Conservation (phyloP, 163 green algal species). For the Smithsoniella earleae region DNA sequence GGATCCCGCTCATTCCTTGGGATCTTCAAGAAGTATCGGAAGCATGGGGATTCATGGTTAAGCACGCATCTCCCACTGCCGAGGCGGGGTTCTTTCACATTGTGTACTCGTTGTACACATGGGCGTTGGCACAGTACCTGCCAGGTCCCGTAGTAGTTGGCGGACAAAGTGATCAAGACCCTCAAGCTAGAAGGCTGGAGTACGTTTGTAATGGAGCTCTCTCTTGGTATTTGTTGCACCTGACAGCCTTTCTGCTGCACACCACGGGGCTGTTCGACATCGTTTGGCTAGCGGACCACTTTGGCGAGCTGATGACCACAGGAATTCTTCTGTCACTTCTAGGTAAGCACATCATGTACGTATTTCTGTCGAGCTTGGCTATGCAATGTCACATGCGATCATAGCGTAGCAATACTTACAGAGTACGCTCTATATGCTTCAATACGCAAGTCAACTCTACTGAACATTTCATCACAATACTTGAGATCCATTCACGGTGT, state of each 20-base stretch:
- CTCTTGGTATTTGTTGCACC: neutral
- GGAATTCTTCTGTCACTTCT: no score
- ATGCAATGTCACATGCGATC: no score
- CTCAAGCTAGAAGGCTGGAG: neutral
- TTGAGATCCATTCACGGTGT: no score
- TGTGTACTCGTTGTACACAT: neutral
- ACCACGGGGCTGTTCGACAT: neutral
- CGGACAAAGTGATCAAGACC: neutral
- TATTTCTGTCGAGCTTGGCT: no score
- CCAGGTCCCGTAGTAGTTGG: neutral
- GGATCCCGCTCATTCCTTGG: neutral
- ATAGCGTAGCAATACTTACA: no score
- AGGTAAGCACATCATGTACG: no score
- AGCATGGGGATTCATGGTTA: neutral
- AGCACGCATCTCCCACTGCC: neutral
- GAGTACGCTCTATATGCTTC: no score
- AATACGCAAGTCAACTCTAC: no score
- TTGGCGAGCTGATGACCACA: neutral
- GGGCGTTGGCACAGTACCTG: slow-evolving; percentile 1
- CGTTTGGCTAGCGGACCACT: neutral
- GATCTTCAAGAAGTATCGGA: neutral
- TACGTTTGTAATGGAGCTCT: neutral
- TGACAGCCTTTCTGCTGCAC: neutral
- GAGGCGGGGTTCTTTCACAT: neutral
- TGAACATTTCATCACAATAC: no score